phyloP scores from a whole-genome alignment of 2,329 filamentous ascomycete species.

The Stemphylium beticola region DNA sequence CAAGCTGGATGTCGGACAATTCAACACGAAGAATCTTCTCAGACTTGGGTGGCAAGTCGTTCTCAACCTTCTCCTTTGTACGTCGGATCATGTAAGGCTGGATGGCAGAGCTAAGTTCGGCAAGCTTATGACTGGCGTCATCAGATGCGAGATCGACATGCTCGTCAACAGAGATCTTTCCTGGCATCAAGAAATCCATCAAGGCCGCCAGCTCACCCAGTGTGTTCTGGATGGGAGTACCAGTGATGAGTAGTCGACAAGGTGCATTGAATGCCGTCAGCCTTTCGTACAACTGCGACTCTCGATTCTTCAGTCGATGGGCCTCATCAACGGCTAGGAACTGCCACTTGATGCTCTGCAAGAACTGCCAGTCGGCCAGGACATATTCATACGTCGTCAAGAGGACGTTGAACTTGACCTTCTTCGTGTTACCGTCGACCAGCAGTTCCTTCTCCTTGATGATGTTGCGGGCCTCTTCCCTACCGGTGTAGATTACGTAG shows the following conservation, averaged over 20 bases:
- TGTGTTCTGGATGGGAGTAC: constrained; percentile 97
- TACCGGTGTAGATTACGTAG: constrained; percentile 95
- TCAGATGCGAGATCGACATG: constrained; percentile 84
- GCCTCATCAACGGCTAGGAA: constrained; percentile 96
- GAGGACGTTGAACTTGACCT: constrained; percentile 96
- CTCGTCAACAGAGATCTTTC: constrained; percentile 86
- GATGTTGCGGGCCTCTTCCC: constrained; percentile 81
- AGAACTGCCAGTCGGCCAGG: constrained; percentile 79
- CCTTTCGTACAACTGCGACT: constrained; percentile 89
- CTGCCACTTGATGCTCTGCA: constrained; percentile 95
- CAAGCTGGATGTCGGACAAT: constrained; percentile 91
- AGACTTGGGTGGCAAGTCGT: constrained; percentile 92
- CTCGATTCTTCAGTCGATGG: constrained; percentile 93
- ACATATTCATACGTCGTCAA: constrained; percentile 98
- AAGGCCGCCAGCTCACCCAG: constrained; percentile 89
- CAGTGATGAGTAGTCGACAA: constrained; percentile 90
- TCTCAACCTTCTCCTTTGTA: constrained; percentile 97
- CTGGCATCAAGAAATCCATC: constrained; percentile 97
- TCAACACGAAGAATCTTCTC: constrained; percentile 99
- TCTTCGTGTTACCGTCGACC: constrained; percentile 82
- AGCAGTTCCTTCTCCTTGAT: constrained; percentile 91
- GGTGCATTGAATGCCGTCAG: constrained; percentile 86
- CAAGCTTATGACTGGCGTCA: constrained; percentile 84
- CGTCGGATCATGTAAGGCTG: constrained; percentile 93
- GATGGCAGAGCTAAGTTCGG: constrained; percentile 83